Base-by-base conservation (phyloP, 2,329 filamentous ascomycete species). In the Tetracladium maxilliforme region DNA sequence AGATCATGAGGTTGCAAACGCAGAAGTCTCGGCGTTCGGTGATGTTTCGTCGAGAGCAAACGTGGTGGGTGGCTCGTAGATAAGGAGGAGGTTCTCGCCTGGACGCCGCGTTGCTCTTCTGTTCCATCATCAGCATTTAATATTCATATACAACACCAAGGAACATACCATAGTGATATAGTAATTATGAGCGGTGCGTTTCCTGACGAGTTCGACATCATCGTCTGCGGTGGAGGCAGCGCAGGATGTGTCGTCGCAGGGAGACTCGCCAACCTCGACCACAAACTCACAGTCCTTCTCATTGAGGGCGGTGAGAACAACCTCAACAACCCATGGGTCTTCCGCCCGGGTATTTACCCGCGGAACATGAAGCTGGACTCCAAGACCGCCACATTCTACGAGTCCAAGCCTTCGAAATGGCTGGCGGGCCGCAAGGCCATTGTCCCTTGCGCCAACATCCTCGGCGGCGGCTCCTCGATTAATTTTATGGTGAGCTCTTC, bases 351-450 rank as follows among this genome's bases (percentile, higher is more conserved):
- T 27, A 76, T 83, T 45, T 30, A 76, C 49, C 78, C 77, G n/a
- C 56, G 61, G 22, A 83, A 83, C 53, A 82, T 80, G 75, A 72
- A 81, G 50, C 46, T 81, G 31, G 76, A 82, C 60, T 82, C 75
- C 38, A 83, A 81, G 60, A 82, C 76, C 16, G 78, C 80, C 17
- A 77, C 76, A 0, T 86, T 86, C 50, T 87, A 86, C 44, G 70
- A 84, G 48, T 83, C 77, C 23, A 63, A 71, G 20, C 75, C 77
- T 10, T 81, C 75, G 1, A 68, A 78, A 48, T 77, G 68, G 58
- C 67, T 86, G 14, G 66, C 64, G 36, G 77, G 77, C 10, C 64
- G 77, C 22, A 68, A 70, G 41, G 77, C 77, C 13, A 64, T 82
- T 22, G 77, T 84, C n/a, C 78, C 77, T 2, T 74, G 67, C 37